These are phyloP conservation scores for Ophiocordyceps robertsii DNA, from an alignment of 2,329 filamentous ascomycete species.

Conservation along the genomic window DNA sequence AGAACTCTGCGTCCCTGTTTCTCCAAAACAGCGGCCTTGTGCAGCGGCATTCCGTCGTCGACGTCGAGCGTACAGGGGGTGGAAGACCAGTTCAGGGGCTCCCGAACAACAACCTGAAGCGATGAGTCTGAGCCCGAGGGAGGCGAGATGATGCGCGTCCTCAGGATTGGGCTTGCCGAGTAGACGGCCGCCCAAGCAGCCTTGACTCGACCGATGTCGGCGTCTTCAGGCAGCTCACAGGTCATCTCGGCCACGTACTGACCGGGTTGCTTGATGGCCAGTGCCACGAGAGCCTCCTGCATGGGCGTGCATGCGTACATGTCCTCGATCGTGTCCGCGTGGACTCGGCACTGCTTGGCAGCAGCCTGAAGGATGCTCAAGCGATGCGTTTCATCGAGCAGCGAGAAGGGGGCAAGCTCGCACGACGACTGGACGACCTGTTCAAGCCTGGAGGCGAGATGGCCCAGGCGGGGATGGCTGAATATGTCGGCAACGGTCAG, in stretches of 20 bases:
- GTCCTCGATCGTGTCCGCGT: conserved; percentile 15
- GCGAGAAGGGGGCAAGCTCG: neutral
- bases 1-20: neutral
- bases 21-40: neutral
- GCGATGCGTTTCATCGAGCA: neutral
- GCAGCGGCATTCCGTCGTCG: neutral
- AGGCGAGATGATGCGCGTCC: conserved; percentile 17
- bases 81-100: conserved; percentile 4
- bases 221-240: conserved; percentile 8
- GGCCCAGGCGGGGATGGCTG: neutral
- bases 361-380: neutral
- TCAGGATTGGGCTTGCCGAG: conserved; percentile 15
- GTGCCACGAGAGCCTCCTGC: conserved; percentile 23
- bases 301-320: conserved; percentile 15
- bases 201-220: conserved; percentile 10
- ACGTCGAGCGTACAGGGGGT: neutral
- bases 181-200: conserved; percentile 15
- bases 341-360: neutral
- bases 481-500: conserved; percentile 2
- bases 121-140: neutral
- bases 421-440: neutral
- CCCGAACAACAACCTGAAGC: conserved; percentile 5
- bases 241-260: conserved; percentile 20
- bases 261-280: conserved; percentile 16
- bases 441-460: neutral